Evolutionary conservation across 2,329 filamentous ascomycete species (phyloP).

Genomic region (Penicillium janthinellum): DNA sequence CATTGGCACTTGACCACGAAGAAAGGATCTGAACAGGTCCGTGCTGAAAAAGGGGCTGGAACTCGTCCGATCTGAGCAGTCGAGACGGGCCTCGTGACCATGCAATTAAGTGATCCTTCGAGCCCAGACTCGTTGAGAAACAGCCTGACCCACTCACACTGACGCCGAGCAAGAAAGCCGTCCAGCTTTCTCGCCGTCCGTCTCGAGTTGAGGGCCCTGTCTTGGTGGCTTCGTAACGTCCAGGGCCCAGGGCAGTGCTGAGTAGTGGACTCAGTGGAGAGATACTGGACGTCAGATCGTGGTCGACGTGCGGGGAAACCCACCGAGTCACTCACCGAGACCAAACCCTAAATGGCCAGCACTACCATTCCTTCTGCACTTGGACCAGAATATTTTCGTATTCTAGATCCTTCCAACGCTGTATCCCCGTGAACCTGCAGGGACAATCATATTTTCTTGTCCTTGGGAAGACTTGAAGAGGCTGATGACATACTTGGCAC

Average conservation of each 20-base stretch:
- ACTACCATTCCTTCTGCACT: too few relatives aligned
- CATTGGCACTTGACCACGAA: too few relatives aligned
- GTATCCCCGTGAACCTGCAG: neutral
- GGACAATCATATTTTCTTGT: neutral
- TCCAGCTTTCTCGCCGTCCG: too few relatives aligned
- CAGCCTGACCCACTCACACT: too few relatives aligned
- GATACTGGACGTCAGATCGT: neutral
- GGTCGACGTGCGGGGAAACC: neutral
- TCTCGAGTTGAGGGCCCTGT: too few relatives aligned
- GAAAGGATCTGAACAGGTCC: neutral
- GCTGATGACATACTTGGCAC: too few relatives aligned
- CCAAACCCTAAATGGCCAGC: neutral
- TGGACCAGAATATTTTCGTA: too few relatives aligned
- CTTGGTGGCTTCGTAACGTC: too few relatives aligned
- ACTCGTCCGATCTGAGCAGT: neutral
- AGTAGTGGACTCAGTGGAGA: too few relatives aligned
- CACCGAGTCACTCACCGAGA: neutral
- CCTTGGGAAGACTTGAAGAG: too few relatives aligned
- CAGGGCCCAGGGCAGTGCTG: too few relatives aligned
- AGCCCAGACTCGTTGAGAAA: neutral
- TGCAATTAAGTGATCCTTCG: neutral
- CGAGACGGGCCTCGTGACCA: neutral
- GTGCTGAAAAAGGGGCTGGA: neutral
- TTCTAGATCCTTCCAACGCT: neutral
- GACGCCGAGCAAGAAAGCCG: too few relatives aligned